Evolutionary conservation across 805 yeast species (phyloP).

Genomic region (Hanseniaspora osmophila): DNA sequence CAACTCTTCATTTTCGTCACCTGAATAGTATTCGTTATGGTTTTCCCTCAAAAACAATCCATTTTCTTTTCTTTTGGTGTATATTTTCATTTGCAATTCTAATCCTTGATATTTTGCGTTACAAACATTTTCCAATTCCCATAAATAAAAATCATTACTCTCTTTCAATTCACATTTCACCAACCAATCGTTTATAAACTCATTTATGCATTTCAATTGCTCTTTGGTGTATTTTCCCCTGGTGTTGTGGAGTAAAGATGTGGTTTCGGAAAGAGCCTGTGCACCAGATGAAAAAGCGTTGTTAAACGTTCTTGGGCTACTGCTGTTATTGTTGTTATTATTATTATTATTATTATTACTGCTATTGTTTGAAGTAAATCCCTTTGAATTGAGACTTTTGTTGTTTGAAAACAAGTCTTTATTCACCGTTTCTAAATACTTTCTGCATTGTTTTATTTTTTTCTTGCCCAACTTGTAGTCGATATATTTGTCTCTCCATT

Average conservation of each 20-base stretch:
- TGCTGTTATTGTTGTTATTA: too few relatives aligned
- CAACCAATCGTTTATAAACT: constrained; percentile 22
- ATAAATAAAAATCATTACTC: constrained; percentile 21
- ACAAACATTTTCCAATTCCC: constrained; percentile 17
- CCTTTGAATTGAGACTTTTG: too few relatives aligned
- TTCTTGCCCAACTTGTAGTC: constrained; percentile 44
- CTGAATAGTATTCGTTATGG: background rate
- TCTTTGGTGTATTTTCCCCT: constrained; percentile 5
- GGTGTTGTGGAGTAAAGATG: background rate
- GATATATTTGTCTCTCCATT: constrained; percentile 74
- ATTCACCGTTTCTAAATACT: background rate
- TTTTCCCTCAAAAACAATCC: background rate
- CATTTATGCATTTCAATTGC: constrained; percentile 11
- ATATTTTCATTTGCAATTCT: constrained; percentile 13
- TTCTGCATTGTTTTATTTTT: constrained; percentile 20
- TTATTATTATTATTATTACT: too few relatives aligned
- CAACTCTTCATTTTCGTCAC: background rate
- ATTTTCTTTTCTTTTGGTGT: background rate
- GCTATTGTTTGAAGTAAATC: background rate
- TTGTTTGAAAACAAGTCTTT: constrained; percentile 1
- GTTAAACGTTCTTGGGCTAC: background rate
- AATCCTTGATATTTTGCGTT: constrained; percentile 12
- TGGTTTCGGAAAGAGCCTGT: background rate
- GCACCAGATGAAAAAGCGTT: background rate
- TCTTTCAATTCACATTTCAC: constrained; percentile 17